A percentile compares a stretch with the other conserved stretches of the same genome.
Evolutionary conservation across 1,284 basidiomycete species (phyloP).

Genomic region (Rugosomyces carneus): DNA sequence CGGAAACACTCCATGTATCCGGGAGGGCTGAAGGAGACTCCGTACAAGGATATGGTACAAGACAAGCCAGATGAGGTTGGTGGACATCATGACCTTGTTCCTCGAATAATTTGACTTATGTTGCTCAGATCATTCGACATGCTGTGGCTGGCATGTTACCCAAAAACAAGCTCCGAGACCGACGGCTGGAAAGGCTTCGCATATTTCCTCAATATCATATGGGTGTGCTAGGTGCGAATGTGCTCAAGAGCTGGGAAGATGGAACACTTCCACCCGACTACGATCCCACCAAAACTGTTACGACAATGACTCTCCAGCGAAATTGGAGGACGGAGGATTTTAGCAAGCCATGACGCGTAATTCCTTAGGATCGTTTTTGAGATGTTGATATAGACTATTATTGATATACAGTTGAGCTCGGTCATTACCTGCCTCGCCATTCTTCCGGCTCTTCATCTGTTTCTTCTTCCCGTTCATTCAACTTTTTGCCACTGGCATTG

Average conservation of each 20-base stretch:
- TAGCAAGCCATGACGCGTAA: slow-evolving; percentile 5
- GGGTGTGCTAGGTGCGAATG: slow-evolving; percentile 62
- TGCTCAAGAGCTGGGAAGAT: slow-evolving; percentile 73
- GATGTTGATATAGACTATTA: background rate
- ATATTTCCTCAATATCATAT: slow-evolving; percentile 77
- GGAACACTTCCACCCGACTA: slow-evolving; percentile 52
- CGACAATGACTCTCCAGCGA: slow-evolving; percentile 28
- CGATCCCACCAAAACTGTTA: slow-evolving; percentile 36
- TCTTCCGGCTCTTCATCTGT: background rate
- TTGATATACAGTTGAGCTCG: background rate
- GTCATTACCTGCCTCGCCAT: background rate
- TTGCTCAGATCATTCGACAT: slow-evolving; percentile 84
- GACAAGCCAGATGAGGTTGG: slow-evolving; percentile 89
- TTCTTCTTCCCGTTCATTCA: background rate
- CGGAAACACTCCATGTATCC: slow-evolving; percentile 90
- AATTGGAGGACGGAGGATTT: slow-evolving; percentile 17
- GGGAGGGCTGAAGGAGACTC: slow-evolving; percentile 88
- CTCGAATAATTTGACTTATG: slow-evolving; percentile 1
- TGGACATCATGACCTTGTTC: slow-evolving; percentile 14
- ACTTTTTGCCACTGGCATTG: background rate
- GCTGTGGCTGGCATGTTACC: slow-evolving; percentile 96
- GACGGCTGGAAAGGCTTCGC: slow-evolving; percentile 77
- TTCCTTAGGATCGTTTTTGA: too few relatives aligned
- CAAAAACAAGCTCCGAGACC: slow-evolving; percentile 89
- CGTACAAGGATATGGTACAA: slow-evolving; percentile 77